Evolutionary conservation across 768 basidiomycete genomes (phyloP), one percentile per base, ranked within the genome.

Genomic region (Suillus luteus): DNA sequence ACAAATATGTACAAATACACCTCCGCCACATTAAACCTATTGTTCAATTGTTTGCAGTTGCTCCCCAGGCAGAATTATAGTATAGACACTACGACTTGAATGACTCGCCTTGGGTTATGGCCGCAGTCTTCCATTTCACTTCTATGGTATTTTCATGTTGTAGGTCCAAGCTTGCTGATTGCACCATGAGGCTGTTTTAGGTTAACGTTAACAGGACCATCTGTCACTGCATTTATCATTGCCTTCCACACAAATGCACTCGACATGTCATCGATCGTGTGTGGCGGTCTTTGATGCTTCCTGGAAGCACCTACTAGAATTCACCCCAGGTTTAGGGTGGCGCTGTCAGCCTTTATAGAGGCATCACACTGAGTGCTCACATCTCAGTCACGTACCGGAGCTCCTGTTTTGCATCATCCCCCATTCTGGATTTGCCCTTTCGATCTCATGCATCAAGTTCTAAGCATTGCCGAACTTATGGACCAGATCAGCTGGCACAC

Each of bases 401-500:
- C 27, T 27, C 52, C 54, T 37, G n/a, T 37, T 55, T 17, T 55
- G 37, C 52, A 49, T 48, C 31, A 31, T 19, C 5, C 27, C 27
- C 52, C 17, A 52, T 31, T 27, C 5, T 24, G 17, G 5, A 27
- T 52, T 27, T 33, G 8, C 27, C 15, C 9, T 52, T 52, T 52
- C 27, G 31, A 52, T 27, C 15, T 55, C 55, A 57, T 57, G 55
- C 55, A 57, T 57, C 22, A 17, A 58, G 57, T 40, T 57, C 37
- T 58, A 5, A 1, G 24, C 15, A 41, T 58, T 19, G 24, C 38
- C 38, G 38, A 58, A 40, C 27, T 58, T 19, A 5, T 58, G 10
- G 15, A 41, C 24, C 24, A 40, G 22, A 58, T 58, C 17, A 19
- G 24, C 38, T 27, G 38, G 9, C 38, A 58, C 57, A 27, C 38